These are phyloP conservation scores for Hypoxylon intermedium DNA, from an alignment of 495 filamentous ascomycete genomes.

Conservation along the genomic window DNA sequence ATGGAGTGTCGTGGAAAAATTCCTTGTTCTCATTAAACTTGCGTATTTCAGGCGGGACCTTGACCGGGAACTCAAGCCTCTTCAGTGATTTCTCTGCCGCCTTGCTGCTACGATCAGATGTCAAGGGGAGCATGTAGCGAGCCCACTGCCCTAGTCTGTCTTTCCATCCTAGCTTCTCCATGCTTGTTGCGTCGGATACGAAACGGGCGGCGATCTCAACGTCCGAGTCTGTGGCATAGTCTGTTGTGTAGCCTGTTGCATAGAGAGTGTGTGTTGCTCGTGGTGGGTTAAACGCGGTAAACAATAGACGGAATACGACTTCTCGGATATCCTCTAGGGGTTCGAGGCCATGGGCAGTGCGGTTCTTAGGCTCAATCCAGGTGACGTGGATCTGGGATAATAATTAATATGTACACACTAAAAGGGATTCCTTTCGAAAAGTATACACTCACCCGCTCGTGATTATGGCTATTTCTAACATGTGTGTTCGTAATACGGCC, in stretches of 20 bases:
- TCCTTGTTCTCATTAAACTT: conserved; percentile 2
- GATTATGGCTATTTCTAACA: conserved; percentile 34
- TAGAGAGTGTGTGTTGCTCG: conserved; percentile 28
- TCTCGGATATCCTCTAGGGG: conserved; percentile 44
- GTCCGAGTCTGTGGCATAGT: not conserved
- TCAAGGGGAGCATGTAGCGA: conserved; percentile 35
- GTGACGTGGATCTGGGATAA: conserved; percentile 40
- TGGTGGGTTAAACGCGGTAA: conserved; percentile 45
- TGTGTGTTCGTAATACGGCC: conserved; percentile 53
- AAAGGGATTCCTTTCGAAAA: not conserved
- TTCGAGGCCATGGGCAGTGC: conserved; percentile 8
- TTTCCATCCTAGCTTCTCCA: conserved; percentile 52
- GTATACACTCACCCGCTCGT: conserved; percentile 31
- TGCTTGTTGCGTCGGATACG: conserved; percentile 31
- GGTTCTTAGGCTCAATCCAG: conserved; percentile 47
- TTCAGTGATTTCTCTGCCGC: not conserved
- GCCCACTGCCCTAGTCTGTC: conserved; percentile 51
- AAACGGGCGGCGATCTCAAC: conserved; percentile 29
- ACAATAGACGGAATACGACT: conserved; percentile 51
- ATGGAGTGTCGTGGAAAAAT: not conserved
- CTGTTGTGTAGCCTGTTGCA: not conserved
- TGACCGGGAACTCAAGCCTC: conserved; percentile 27
- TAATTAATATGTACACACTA: conserved; percentile 18
- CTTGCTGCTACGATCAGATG: not conserved
- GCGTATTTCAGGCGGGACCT: not conserved